Conservation (phyloP, 2,329 filamentous ascomycete species). For the Lasiodiplodia theobromae region DNA sequence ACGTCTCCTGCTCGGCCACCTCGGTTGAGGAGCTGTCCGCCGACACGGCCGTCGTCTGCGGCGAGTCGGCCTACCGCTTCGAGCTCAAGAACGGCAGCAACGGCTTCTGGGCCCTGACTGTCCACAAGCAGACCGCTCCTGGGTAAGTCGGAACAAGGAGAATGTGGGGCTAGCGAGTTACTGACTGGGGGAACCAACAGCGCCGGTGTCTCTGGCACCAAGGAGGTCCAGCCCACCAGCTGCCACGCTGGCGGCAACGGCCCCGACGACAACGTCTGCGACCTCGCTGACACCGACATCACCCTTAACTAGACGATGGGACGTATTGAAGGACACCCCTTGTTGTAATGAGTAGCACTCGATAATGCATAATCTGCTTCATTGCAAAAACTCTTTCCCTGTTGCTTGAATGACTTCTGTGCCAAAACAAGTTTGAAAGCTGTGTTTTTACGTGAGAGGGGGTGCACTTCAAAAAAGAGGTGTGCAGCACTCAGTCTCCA, state of each 20-base stretch:
- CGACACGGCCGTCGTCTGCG: not conserved
- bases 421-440: not conserved
- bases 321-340: not conserved
- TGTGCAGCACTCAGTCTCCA: too few species aligned
- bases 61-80: slow-evolving; percentile 17
- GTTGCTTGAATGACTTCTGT: not conserved
- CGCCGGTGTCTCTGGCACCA: not conserved
- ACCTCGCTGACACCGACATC: not conserved
- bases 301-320: not conserved
- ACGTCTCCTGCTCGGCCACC: slow-evolving; percentile 9
- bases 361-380: not conserved
- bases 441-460: too few species aligned
- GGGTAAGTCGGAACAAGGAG: slow-evolving; percentile 3
- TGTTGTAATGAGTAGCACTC: not conserved
- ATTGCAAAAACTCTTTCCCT: not conserved
- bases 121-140: slow-evolving; percentile 13
- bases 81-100: slow-evolving; percentile 4
- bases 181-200: not conserved
- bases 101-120: slow-evolving; percentile 8
- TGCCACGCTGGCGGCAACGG: slow-evolving; percentile 12
- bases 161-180: too few species aligned
- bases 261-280: slow-evolving; percentile 4
- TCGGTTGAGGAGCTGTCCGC: not conserved
- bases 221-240: not conserved
- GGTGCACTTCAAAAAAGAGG: too few species aligned